Evolutionary conservation across 1,284 basidiomycete genomes (phyloP), one percentile per base, ranked within the genome.

Genomic region (Inonotus obliquus): DNA sequence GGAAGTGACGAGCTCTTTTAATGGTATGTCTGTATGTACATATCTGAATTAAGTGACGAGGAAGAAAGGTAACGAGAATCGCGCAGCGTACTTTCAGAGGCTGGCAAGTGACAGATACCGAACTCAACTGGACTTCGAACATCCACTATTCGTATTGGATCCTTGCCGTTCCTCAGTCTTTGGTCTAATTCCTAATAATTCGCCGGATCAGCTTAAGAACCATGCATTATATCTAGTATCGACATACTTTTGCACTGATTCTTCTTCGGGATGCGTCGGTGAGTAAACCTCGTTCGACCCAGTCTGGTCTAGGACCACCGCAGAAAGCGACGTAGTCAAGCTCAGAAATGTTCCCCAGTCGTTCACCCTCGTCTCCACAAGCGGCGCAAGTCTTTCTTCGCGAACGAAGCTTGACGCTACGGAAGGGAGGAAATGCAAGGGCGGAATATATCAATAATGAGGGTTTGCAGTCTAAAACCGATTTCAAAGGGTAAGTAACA

Each of bases 81-180:
- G 27, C n/a, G n/a, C 2, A 25, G 77, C 88, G 68, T 65, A 96
- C 95, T 95, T 59, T 74, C 80, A 4, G 92, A 93, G 0, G 77
- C 77, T 2, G 89, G 86, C 23, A 98, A 72, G 58, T 85, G 83
- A 65, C 94, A 95, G 45, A 99, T 98, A 0, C 86, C 89, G 71
- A 87, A 98, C 73, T 98, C 96, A 0, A 83, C 83, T 37, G 76
- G 74, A 1, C 92, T 84, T 17, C 97, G 82, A 5, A 97, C 94
- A 68, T 99, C 97, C 17, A 99, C 76, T 9, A 98, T 70, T 1
- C 71, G 70, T 1, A 75, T 67, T 4, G 29, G 52, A n/a, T 69
- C 63, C 35, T 71, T 63, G 25, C 66, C 66, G 7, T 69, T 67
- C 21, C 74, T 66, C 1, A 86, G 63, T 17, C 72, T 67, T 54